Evolutionary conservation across 2,329 filamentous ascomycete genomes (phyloP), one percentile per base, ranked within the genome.

Genomic region (Phaeosphaeria sp.): DNA sequence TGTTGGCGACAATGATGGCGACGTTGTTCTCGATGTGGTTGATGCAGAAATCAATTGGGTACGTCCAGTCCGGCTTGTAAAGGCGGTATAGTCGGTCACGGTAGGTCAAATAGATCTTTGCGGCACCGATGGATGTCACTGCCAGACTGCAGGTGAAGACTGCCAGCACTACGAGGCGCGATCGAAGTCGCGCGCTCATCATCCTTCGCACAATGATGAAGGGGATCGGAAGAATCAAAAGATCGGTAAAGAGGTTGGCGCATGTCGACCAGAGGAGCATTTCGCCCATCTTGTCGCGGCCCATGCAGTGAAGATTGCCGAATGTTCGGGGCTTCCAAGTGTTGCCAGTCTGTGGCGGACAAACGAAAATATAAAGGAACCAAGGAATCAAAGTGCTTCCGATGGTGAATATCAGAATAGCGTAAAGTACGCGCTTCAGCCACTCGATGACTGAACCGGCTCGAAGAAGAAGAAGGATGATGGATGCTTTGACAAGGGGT

Each of bases 1-100:
- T 69, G 55, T 77, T 78, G 39, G 77, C 77, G 10, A 78, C 74
- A 42, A 78, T 78, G 52, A 79, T 79, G 25, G 76, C 77, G 39
- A 78, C 77, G 52, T 76, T 78, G 61, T 77, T 78, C 51, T 79
- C 77, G 53, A 77, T 74, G 60, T 79, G 77, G 52, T 71, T 79
- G 66, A 78, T 76, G 58, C 75, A 78, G 62, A 71, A 79, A 60
- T 77, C 74, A 58, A 78, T 78, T 7, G 72, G 71, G 49, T 77
- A 79, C n/a, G 77, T 79, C 77, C 77, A 79, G 59, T 79, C 77
- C 5, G 73, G 66, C 15, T 73, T 67, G 58, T 72, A 74, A 6
- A 72, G 59, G 2, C 60, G 66, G 59, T 68, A 78, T 13, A 79
- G 73, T 17, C 77, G 76, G 62, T 78, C 77, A 52, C 74, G 74